Conservation (phyloP, 1,284 basidiomycete genomes). For the Amylostereum chailletii region DNA sequence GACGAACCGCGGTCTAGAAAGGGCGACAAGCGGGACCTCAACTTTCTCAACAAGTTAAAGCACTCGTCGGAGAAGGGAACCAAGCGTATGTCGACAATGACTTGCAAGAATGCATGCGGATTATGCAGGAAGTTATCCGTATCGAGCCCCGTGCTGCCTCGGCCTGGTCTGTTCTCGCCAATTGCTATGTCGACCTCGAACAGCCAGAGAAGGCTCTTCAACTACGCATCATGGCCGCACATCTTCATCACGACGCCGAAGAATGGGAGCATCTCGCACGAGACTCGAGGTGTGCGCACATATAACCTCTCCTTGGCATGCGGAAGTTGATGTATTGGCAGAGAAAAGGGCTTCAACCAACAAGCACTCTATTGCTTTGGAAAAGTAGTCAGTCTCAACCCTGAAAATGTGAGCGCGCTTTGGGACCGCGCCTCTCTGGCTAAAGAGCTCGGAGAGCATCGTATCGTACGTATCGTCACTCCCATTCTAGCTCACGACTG, state of each 20-base stretch:
- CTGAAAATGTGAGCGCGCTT: conserved; percentile 75
- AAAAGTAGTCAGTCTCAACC: conserved; percentile 76
- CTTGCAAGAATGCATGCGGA: conserved; percentile 61
- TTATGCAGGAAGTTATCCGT: conserved; percentile 88
- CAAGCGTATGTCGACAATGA: conserved; percentile 76
- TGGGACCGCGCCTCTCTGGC: conserved; percentile 88
- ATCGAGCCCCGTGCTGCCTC: conserved; percentile 82
- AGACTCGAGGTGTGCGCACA: conserved; percentile 53
- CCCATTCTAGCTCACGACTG: neutral
- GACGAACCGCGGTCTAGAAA: conserved; percentile 17
- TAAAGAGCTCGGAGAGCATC: conserved; percentile 64
- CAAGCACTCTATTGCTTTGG: conserved; percentile 91
- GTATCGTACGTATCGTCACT: conserved; percentile 37
- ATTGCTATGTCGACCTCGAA: conserved; percentile 65
- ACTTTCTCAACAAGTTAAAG: conserved; percentile 76
- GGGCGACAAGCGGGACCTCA: conserved; percentile 38
- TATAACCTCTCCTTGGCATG: neutral
- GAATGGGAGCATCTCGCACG: conserved; percentile 80
- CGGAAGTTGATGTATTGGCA: conserved; percentile 18
- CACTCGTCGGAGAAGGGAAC: conserved; percentile 81
- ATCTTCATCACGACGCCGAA: conserved; percentile 78
- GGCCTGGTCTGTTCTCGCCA: conserved; percentile 84
- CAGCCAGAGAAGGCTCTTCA: conserved; percentile 72
- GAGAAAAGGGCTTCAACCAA: conserved; percentile 64
- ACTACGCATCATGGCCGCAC: conserved; percentile 84